A percentile compares a stretch with the other conserved stretches of the same genome.
Conservation (phyloP, 2,329 filamentous ascomycete genomes). For the Penicillium sp. region DNA sequence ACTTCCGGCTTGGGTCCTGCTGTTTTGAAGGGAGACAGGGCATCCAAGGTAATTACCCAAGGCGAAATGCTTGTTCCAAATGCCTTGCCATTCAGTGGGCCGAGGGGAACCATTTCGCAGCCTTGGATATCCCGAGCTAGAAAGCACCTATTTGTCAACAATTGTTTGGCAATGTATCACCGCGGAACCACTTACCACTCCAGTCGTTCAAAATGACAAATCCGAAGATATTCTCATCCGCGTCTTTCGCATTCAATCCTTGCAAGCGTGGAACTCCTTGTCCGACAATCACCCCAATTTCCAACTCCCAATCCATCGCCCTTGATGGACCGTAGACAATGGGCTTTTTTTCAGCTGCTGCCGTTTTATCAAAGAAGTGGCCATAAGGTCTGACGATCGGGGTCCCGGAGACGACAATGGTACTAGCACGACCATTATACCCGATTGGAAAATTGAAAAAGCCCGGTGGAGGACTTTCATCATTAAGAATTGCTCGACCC, state of each 20-base stretch:
- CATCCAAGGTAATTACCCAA: slow-evolving; percentile 63
- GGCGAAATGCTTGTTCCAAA: slow-evolving; percentile 62
- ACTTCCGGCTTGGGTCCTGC: slow-evolving; percentile 17
- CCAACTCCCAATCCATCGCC: slow-evolving; percentile 43
- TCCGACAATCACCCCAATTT: slow-evolving; percentile 49
- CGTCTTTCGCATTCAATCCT: slow-evolving; percentile 46
- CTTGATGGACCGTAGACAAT: slow-evolving; percentile 23
- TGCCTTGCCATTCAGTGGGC: slow-evolving; percentile 62
- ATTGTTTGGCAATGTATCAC: not conserved
- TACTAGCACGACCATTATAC: slow-evolving; percentile 57
- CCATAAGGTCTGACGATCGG: slow-evolving; percentile 51
- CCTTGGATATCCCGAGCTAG: slow-evolving; percentile 55
- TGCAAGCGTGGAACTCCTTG: slow-evolving; percentile 41
- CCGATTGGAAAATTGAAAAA: slow-evolving; percentile 54
- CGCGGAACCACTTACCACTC: slow-evolving; percentile 30
- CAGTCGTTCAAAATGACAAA: slow-evolving; percentile 64
- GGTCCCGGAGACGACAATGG: slow-evolving; percentile 52
- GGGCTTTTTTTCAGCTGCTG: slow-evolving; percentile 15
- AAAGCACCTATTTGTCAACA: not conserved
- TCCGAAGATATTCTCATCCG: slow-evolving; percentile 63
- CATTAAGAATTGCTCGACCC: slow-evolving; percentile 25
- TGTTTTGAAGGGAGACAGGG: slow-evolving; percentile 43
- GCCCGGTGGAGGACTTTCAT: slow-evolving; percentile 26
- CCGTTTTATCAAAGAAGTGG: slow-evolving; percentile 22
- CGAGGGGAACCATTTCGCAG: slow-evolving; percentile 61